These are phyloP conservation scores for Capronia americana DNA, from an alignment of 2,329 filamentous ascomycete genomes.

Conservation along the genomic window DNA sequence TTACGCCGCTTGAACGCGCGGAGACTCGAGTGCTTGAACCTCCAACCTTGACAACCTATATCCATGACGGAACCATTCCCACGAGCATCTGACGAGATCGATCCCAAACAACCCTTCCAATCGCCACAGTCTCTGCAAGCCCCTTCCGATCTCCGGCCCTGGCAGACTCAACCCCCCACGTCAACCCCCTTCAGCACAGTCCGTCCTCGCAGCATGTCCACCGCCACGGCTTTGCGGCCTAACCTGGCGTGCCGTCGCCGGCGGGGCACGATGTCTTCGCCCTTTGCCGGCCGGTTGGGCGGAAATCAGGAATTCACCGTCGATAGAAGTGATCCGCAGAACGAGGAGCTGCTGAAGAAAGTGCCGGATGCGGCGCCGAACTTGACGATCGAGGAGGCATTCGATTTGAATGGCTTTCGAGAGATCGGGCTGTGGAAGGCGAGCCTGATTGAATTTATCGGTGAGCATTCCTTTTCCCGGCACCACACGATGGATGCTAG, in stretches of 20 bases:
- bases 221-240: not conserved
- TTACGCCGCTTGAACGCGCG: not conserved
- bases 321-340: slow-evolving; percentile 42
- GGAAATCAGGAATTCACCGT: slow-evolving; percentile 48
- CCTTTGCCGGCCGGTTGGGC: slow-evolving; percentile 48
- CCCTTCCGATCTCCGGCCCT: not conserved
- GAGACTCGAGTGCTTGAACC: not conserved
- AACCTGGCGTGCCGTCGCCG: slow-evolving; percentile 4
- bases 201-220: slow-evolving; percentile 7
- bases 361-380: slow-evolving; percentile 53
- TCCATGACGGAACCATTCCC: slow-evolving; percentile 9
- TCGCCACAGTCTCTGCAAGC: not conserved
- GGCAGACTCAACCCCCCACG: not conserved
- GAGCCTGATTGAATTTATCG: slow-evolving; percentile 50
- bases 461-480: slow-evolving; percentile 27
- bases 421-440: slow-evolving; percentile 50
- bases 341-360: slow-evolving; percentile 42
- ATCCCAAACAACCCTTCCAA: not conserved
- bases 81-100: not conserved
- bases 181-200: not conserved
- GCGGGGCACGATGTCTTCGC: slow-evolving; percentile 13
- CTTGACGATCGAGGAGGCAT: slow-evolving; percentile 47
- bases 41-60: not conserved
- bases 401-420: slow-evolving; percentile 47
- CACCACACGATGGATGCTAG: not conserved